These are phyloP conservation scores for Camellia granthamiana DNA, from an alignment of 148 eudicot species.

Conservation along the genomic window DNA sequence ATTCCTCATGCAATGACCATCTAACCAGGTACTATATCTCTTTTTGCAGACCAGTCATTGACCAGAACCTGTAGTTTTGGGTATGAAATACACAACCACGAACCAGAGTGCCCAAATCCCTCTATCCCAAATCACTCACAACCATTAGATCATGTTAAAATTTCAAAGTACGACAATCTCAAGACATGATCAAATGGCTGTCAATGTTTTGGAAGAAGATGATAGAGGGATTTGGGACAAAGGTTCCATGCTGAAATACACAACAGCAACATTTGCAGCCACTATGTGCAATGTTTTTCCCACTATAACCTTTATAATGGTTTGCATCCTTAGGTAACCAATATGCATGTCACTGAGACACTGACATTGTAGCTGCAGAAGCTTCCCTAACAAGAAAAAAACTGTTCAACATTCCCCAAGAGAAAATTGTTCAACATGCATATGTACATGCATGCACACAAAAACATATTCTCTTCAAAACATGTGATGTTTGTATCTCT, in stretches of 20 bases:
- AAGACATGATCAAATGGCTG: no score
- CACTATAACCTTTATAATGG: slow-evolving; percentile 83
- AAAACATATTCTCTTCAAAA: not conserved
- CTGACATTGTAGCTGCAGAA: not conserved
- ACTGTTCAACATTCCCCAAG: no score
- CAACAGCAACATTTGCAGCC: slow-evolving; percentile 84
- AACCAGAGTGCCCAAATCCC: no score
- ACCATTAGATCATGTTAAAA: no score
- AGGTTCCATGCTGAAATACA: slow-evolving; percentile 49
- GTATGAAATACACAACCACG: slow-evolving; percentile 71
- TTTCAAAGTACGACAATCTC: no score
- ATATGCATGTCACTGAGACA: not conserved
- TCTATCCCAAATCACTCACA: no score
- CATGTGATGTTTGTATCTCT: not conserved
- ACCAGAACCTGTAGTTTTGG: slow-evolving; percentile 74
- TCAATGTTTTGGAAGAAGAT: no score
- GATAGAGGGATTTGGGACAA: no score
- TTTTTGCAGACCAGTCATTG: slow-evolving; percentile 71
- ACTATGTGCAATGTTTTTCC: slow-evolving; percentile 78
- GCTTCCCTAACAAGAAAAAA: not conserved
- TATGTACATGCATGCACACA: not conserved
- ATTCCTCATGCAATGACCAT: not conserved
- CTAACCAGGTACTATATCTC: not conserved
- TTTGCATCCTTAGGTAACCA: slow-evolving; percentile 55
- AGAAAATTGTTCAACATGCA: not conserved